Base-by-base conservation (phyloP, 257 asterid species). In the Scutellaria minor region DNA sequence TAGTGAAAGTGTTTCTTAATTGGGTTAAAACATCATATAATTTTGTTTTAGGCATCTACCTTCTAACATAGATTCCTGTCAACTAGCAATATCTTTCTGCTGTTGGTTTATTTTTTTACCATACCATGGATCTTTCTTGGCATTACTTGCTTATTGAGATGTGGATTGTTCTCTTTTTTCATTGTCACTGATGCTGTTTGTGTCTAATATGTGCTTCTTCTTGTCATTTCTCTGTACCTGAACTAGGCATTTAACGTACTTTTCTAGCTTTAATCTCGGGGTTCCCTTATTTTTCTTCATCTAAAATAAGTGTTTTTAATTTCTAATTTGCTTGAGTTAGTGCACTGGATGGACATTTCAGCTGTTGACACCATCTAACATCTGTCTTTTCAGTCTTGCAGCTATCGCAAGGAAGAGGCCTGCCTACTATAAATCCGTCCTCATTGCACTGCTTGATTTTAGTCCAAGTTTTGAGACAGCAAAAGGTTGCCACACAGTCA, bases 331-430 rank as follows among this genome's bases (percentile, higher is more conserved):
- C 68, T 46, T 31, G 73, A 24, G 55, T 53, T 76, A 6, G 57
- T 64, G 47, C 54, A 12, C 11, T 11, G 27, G 64, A 57, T 62
- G 41, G 14, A 20, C 31, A 22, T 72, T 59, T 64, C 61, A 14
- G 57, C 68, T 66, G 51, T 31, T 41, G 44, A 35, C 31, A 42
- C 54, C 46, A 59, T 64, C 69, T 83, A 72, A 82, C 44, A 18
- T 78, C 66, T 65, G 75, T 52, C 55, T 66, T 81, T 85, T 78
- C 96, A 95, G 99, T 88, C 88, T 95, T 71, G 92, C 93, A 70
- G 84, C 87, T 75, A 88, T 95, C 70, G 98, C 94, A 76, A 85
- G 95, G 85, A 87, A 83, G 80, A 85, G 98, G 68, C 94, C 93
- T 54, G 80, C 83, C 76, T 84, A 85, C 85, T 95, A 87, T 55